Evolutionary conservation across 2,329 filamentous ascomycete species (phyloP).

Genomic region (Fusarium sp.): DNA sequence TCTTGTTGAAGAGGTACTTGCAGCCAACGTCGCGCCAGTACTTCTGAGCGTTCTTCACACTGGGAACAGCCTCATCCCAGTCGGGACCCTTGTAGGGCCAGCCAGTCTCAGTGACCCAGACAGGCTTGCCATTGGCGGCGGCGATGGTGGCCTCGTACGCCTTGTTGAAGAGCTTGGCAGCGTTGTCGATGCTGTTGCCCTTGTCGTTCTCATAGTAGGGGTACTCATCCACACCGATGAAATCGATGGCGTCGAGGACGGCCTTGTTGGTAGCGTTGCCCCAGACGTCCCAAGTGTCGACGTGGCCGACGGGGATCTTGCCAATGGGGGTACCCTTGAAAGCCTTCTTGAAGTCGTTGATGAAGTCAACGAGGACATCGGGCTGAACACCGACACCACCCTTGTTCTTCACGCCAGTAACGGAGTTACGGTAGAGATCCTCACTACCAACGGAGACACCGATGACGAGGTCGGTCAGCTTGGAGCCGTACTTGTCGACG

Average conservation of each 20-base stretch:
- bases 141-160: constrained; percentile 55
- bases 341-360: constrained; percentile 67
- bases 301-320: constrained; percentile 67
- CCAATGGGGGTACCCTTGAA: constrained; percentile 57
- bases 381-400: constrained; percentile 68
- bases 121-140: constrained; percentile 60
- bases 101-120: constrained; percentile 72
- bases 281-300: constrained; percentile 74
- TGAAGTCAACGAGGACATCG: constrained; percentile 68
- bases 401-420: constrained; percentile 69
- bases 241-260: constrained; percentile 70
- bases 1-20: constrained; percentile 62
- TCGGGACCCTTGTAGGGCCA: constrained; percentile 66
- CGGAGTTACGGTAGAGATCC: constrained; percentile 70
- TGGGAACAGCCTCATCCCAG: constrained; percentile 63
- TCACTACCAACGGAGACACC: constrained; percentile 73
- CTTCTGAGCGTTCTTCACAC: constrained; percentile 64
- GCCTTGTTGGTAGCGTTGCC: constrained; percentile 65
- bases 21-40: constrained; percentile 72
- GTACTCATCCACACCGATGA: constrained; percentile 71
- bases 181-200: constrained; percentile 64
- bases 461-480: constrained; percentile 65
- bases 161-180: constrained; percentile 61
- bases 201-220: constrained; percentile 70
- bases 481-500: constrained; percentile 59